These are phyloP conservation scores for Xylaria sp. DNA, from an alignment of 2,329 filamentous ascomycete genomes.

Conservation along the genomic window DNA sequence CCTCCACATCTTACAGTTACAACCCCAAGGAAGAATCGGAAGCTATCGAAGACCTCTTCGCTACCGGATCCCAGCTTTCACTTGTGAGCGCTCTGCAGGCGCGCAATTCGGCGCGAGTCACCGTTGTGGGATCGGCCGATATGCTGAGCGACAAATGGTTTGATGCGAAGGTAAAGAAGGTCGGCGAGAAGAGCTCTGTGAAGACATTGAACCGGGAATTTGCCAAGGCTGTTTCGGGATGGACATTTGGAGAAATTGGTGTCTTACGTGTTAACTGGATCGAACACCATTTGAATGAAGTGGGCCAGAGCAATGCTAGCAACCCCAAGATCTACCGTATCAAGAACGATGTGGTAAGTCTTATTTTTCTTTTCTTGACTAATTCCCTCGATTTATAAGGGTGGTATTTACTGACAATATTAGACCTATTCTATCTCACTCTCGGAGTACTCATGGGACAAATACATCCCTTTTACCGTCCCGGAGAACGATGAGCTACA, in stretches of 20 bases:
- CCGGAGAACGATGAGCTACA: conserved; percentile 77
- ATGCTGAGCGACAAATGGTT: conserved; percentile 91
- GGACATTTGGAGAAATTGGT: conserved; percentile 94
- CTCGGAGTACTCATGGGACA: conserved; percentile 80
- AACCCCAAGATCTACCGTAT: conserved; percentile 93
- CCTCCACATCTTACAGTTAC: conserved; percentile 88
- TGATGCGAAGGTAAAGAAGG: conserved; percentile 74
- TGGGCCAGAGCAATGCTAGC: conserved; percentile 58
- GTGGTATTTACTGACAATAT: conserved; percentile 19
- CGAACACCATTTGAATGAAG: conserved; percentile 73
- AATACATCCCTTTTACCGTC: conserved; percentile 75
- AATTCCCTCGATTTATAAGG: neutral
- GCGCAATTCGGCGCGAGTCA: conserved; percentile 89
- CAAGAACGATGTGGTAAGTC: conserved; percentile 93
- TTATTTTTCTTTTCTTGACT: neutral
- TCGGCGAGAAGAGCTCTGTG: conserved; percentile 54
- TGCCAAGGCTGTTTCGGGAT: conserved; percentile 82
- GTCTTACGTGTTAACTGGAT: conserved; percentile 84
- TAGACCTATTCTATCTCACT: conserved; percentile 87
- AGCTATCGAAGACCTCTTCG: conserved; percentile 80
- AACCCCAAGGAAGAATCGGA: conserved; percentile 85
- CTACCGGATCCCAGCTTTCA: conserved; percentile 80
- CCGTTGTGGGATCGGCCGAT: conserved; percentile 84
- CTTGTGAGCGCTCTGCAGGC: conserved; percentile 89
- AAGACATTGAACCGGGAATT: conserved; percentile 84